Base-by-base conservation (phyloP, 78 protist genomes). In the Chrysochromulina tobinii region DNA sequence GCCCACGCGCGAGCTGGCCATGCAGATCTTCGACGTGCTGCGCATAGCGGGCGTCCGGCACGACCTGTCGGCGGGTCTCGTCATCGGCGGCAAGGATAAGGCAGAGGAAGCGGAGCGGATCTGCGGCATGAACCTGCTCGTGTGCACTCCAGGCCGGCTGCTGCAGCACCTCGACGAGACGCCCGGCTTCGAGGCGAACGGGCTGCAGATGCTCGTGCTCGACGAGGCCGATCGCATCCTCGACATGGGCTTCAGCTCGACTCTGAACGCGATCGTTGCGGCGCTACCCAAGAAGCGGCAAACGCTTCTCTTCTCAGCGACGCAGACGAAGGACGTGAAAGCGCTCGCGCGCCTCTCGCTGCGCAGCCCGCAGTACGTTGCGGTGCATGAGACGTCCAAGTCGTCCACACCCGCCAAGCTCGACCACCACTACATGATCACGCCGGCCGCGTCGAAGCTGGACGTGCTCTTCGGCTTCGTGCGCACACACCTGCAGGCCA, bases 91-190 rank as follows among this genome's bases (percentile, higher is more conserved):
- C 27, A 96, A 95, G 89, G 94, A 94, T 50, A 87, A 92, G 58
- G 72, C 20, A 51, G 84, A 20, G 77, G 99, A 96, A 89, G 96
- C 83, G 81, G 83, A 2, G 55, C 89, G 83, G 14, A 92, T 98
- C 61, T 15, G 38, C 3, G 14, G 67, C 20, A 97, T 97, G 98
- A 97, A 95, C 90, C 94, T 99, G 23, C 91, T 99, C 69, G 95
- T 99, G 23, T 94, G 95, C 68, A 99, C 99, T 23, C 99, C 99
- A 1, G 99, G 99, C 17, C 79, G 99, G 6, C 88, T 99, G 54
- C 90, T 98, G 81, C 99, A 98, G 55, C 99, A 99, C 92, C 88
- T 99, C 96, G 98, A 97, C 81, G 95, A 97, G 81, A 97, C 98
- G 4, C 21, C 85, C 23, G 94, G 87, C 15, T 97, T 98, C 91